A percentile compares a stretch with the other conserved stretches of the same genome.
phyloP scores from a whole-genome alignment of 2,329 filamentous ascomycete genomes.

The Aspergillus alliaceus region DNA sequence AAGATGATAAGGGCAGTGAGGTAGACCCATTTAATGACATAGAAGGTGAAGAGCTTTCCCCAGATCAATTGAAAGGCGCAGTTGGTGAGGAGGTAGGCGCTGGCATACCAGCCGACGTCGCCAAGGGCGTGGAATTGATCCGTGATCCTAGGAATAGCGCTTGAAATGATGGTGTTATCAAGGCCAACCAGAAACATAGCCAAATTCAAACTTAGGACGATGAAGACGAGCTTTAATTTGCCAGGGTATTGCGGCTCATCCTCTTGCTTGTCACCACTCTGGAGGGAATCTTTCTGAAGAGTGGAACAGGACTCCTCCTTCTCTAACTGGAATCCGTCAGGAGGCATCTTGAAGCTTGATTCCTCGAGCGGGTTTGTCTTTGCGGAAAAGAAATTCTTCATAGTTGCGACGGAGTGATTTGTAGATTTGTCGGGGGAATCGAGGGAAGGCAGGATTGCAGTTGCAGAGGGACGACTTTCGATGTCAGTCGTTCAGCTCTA shows the following conservation, averaged over 20 bases:
- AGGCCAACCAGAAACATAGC: conserved; percentile 7
- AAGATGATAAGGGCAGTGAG: background rate
- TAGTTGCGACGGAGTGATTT: no score
- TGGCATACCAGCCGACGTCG: conserved; percentile 5
- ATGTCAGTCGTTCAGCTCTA: background rate
- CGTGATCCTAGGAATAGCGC: conserved; percentile 3
- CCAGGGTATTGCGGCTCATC: background rate
- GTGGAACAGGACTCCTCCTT: background rate
- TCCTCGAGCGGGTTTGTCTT: no score
- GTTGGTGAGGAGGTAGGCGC: conserved; percentile 2
- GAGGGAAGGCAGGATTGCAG: no score
- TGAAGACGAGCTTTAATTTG: conserved; percentile 7
- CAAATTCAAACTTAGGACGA: conserved; percentile 9
- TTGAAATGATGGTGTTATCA: conserved; percentile 7
- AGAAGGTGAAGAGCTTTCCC: conserved; percentile 8
- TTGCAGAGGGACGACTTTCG: background rate
- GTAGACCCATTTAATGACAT: conserved; percentile 2
- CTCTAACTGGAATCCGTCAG: background rate
- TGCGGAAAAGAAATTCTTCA: background rate
- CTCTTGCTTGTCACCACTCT: background rate
- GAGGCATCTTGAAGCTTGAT: background rate
- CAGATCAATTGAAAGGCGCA: conserved; percentile 6
- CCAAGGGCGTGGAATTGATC: conserved; percentile 2
- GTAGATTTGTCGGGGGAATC: background rate
- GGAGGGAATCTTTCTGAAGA: background rate